A percentile compares a stretch with the other conserved stretches of the same genome.
Evolutionary conservation across 2,329 filamentous ascomycete species (phyloP).

Genomic region (Monosporascus sp.): DNA sequence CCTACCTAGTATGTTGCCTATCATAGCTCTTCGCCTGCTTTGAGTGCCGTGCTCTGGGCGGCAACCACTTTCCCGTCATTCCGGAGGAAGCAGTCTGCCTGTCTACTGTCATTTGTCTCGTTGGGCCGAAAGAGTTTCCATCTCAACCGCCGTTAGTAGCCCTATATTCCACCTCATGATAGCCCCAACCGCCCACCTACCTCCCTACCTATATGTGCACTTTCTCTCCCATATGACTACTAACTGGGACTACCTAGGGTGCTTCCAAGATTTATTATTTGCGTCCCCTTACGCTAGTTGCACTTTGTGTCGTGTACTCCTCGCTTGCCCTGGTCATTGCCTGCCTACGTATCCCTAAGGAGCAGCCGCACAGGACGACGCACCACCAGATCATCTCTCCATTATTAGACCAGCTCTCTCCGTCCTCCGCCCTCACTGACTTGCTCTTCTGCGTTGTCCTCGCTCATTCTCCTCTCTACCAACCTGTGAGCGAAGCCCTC

Average conservation of each 20-base stretch:
- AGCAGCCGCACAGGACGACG: neutral
- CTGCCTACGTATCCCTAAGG: neutral
- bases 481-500: neutral
- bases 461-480: neutral
- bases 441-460: neutral
- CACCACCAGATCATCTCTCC: neutral
- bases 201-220: neutral
- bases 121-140: neutral
- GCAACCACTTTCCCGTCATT: neutral
- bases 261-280: neutral
- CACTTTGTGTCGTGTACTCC: neutral
- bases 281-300: neutral
- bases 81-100: neutral
- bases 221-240: neutral
- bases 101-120: neutral
- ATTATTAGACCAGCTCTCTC: neutral
- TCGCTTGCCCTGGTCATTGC: neutral
- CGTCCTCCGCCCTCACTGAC: neutral
- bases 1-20: no score
- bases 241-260: neutral
- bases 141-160: neutral
- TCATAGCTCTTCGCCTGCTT: no score
- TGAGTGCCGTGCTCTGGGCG: no score
- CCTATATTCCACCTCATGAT: neutral
- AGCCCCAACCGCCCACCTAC: no score